These are phyloP conservation scores for Closterium sp. DNA, from an alignment of 139 green algal genomes.

Conservation along the genomic window DNA sequence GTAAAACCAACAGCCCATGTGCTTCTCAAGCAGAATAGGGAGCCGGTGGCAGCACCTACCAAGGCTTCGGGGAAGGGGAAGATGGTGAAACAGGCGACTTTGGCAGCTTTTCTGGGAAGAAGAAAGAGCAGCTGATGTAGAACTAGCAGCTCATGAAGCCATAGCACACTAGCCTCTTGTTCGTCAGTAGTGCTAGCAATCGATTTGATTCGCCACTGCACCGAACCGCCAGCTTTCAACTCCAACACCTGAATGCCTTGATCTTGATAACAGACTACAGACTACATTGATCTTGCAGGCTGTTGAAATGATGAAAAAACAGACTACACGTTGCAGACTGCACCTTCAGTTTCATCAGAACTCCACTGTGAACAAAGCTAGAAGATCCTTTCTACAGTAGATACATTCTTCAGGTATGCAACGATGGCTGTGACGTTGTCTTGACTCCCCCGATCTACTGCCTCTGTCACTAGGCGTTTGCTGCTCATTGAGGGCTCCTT, in stretches of 20 bases:
- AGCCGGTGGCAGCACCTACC: neutral
- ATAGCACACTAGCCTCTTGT: too few relatives aligned
- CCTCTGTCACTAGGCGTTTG: conserved; percentile 78
- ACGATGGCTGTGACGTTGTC: conserved; percentile 86
- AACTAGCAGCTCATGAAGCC: too few relatives aligned
- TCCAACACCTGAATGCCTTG: too few relatives aligned
- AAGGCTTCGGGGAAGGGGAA: neutral
- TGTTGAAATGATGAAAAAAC: too few relatives aligned
- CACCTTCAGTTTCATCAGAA: too few relatives aligned
- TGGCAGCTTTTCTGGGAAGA: neutral
- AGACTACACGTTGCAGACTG: too few relatives aligned
- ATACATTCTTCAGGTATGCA: conserved; percentile 66
- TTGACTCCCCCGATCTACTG: conserved; percentile 64
- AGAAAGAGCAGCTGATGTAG: conserved; percentile 1
- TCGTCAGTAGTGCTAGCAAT: too few relatives aligned
- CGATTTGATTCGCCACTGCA: conserved; percentile 52
- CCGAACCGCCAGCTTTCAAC: conserved; percentile 41
- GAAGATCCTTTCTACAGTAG: conserved; percentile 58
- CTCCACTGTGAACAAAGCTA: too few relatives aligned
- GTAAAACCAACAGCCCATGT: neutral
- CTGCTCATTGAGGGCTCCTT: conserved; percentile 73
- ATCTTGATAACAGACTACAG: too few relatives aligned
- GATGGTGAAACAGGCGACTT: neutral
- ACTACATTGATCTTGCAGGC: too few relatives aligned
- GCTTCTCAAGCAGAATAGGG: conserved; percentile 2